phyloP scores from a whole-genome alignment of 2,329 filamentous ascomycete species.

The Microascus cirrosus region DNA sequence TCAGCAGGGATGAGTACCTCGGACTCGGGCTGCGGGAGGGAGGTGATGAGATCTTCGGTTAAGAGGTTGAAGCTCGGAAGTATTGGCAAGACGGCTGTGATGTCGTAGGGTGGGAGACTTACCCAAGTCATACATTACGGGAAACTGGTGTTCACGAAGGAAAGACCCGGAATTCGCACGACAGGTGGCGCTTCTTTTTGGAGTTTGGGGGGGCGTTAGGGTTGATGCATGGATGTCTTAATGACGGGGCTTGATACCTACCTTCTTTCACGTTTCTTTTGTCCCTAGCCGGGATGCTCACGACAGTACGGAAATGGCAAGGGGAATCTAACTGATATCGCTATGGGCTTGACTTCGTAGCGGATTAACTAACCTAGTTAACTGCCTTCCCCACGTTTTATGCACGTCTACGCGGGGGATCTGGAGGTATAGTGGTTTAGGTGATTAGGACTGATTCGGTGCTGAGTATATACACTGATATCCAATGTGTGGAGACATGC shows the following conservation, averaged over 20 bases:
- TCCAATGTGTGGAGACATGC: background rate
- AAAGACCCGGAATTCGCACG: background rate
- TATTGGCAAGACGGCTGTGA: conserved; percentile 35
- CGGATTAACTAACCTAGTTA: background rate
- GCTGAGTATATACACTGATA: background rate
- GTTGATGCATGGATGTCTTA: background rate
- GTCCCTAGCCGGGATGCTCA: background rate
- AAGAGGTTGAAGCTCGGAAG: conserved; percentile 43
- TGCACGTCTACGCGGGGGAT: background rate
- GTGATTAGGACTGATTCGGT: background rate
- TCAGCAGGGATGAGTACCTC: conserved; percentile 31
- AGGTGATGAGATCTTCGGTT: conserved; percentile 41
- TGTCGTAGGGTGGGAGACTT: background rate
- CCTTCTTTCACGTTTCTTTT: background rate
- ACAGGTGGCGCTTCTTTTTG: background rate
- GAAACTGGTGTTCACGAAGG: background rate
- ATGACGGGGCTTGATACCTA: background rate
- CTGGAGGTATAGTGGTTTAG: background rate
- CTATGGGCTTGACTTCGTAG: background rate
- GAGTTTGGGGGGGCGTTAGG: background rate
- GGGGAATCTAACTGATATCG: background rate
- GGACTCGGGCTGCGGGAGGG: conserved; percentile 36
- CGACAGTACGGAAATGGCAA: background rate
- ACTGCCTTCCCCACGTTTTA: background rate
- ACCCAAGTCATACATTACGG: background rate